A percentile compares a stretch with the other conserved stretches of the same genome.
Conservation (phyloP, 2,329 filamentous ascomycete genomes). For the Neofusicoccum cordaticola region DNA sequence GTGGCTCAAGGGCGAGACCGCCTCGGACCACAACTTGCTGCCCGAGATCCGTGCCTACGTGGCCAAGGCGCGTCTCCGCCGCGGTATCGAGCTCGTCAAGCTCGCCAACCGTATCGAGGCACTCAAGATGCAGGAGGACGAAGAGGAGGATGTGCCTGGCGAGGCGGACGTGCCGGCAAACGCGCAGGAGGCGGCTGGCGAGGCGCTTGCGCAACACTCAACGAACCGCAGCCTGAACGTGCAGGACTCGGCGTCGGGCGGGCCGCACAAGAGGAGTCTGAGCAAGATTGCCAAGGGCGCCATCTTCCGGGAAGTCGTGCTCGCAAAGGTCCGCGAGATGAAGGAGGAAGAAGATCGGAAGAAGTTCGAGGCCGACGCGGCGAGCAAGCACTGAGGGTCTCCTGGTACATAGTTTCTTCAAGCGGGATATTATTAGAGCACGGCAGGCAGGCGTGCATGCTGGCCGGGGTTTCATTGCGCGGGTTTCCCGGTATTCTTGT, state of each 20-base stretch:
- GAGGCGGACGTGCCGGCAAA: slow-evolving; percentile 62
- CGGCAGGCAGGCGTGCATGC: not conserved
- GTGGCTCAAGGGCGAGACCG: slow-evolving; percentile 89
- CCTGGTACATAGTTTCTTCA: slow-evolving; percentile 3
- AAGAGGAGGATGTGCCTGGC: slow-evolving; percentile 66
- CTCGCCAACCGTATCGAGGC: slow-evolving; percentile 92
- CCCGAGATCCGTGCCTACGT: slow-evolving; percentile 96
- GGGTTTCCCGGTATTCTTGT: slow-evolving; percentile 14
- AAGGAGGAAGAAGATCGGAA: slow-evolving; percentile 79
- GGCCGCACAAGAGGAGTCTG: slow-evolving; percentile 48
- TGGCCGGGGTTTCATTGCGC: slow-evolving; percentile 2
- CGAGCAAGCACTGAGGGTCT: slow-evolving; percentile 24
- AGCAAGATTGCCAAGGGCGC: slow-evolving; percentile 61
- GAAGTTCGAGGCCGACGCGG: slow-evolving; percentile 60
- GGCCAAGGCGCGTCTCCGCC: slow-evolving; percentile 83
- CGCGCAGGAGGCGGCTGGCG: slow-evolving; percentile 55
- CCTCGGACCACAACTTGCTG: slow-evolving; percentile 93
- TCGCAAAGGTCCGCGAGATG: slow-evolving; percentile 90
- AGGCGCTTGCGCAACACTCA: slow-evolving; percentile 36
- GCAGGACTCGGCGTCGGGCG: slow-evolving; percentile 24
- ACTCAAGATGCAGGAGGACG: slow-evolving; percentile 90
- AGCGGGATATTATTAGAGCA: slow-evolving; percentile 9
- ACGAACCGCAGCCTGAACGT: slow-evolving; percentile 30
- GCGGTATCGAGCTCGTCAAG: slow-evolving; percentile 94
- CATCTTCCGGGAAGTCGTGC: slow-evolving; percentile 91